Evolutionary conservation across 768 basidiomycete genomes (phyloP).

Genomic region (Psilocybe sp.): DNA sequence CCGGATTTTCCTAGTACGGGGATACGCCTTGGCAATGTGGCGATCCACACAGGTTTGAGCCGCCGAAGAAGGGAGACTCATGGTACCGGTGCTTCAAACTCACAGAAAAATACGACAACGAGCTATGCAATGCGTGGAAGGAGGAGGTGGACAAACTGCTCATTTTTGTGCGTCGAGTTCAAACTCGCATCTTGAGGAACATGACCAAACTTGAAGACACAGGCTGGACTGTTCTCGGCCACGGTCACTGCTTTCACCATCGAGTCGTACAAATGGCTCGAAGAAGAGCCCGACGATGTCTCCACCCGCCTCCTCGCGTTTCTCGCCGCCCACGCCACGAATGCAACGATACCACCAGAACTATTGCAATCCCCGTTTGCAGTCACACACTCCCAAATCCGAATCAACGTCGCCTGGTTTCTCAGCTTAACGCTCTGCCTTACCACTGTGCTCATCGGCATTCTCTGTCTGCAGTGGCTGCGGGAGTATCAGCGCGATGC

Average conservation of each 20-base stretch:
- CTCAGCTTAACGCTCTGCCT: slow-evolving; percentile 23
- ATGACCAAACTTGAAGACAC: not conserved
- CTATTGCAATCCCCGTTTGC: slow-evolving; percentile 12
- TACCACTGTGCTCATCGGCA: slow-evolving; percentile 23
- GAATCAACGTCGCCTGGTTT: slow-evolving; percentile 24
- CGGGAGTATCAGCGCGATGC: slow-evolving; percentile 24
- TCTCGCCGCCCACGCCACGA: slow-evolving; percentile 10
- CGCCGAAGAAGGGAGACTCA: slow-evolving; percentile 16
- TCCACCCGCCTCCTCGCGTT: slow-evolving; percentile 15
- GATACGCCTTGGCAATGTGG: slow-evolving; percentile 20
- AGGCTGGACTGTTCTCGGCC: slow-evolving; percentile 27
- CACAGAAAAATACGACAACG: slow-evolving; percentile 24
- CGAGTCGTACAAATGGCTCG: slow-evolving; percentile 25
- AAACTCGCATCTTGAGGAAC: not conserved
- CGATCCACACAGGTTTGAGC: slow-evolving; percentile 16
- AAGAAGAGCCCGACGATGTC: slow-evolving; percentile 17
- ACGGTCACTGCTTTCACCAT: slow-evolving; percentile 23
- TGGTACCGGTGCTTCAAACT: slow-evolving; percentile 23
- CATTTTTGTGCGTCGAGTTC: slow-evolving; percentile 21
- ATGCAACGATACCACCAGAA: not conserved
- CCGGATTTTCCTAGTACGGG: slow-evolving; percentile 10
- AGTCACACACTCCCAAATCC: slow-evolving; percentile 16
- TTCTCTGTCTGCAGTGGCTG: slow-evolving; percentile 26
- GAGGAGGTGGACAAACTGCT: slow-evolving; percentile 29
- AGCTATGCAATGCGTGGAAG: slow-evolving; percentile 27